Evolutionary conservation across 768 basidiomycete genomes (phyloP).

Genomic region (Xerocomellus chrysenteron): DNA sequence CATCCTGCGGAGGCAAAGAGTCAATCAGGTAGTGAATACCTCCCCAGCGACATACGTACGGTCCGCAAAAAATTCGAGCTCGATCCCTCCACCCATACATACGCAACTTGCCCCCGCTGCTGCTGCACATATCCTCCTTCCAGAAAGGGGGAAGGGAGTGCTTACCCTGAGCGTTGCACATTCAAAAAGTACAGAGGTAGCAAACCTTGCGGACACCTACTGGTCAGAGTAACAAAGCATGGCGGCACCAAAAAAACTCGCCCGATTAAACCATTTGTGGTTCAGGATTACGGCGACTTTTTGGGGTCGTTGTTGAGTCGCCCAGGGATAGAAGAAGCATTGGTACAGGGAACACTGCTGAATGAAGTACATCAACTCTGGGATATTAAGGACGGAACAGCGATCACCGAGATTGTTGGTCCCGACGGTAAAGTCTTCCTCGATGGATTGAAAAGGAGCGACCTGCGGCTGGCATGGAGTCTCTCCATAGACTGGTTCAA

Average conservation of each 20-base stretch:
- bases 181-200: constrained; percentile 15
- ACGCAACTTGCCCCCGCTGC: constrained; percentile 28
- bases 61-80: constrained; percentile 19
- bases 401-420: background rate
- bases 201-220: constrained; percentile 11
- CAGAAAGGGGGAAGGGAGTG: too few relatives aligned
- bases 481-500: constrained; percentile 33
- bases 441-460: constrained; percentile 1
- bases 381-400: background rate
- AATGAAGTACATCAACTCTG: background rate
- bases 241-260: background rate
- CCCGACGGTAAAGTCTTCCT: background rate
- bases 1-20: background rate
- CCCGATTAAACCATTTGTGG: constrained; percentile 18
- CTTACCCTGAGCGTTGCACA: constrained; percentile 22
- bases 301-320: constrained; percentile 25
- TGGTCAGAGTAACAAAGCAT: background rate
- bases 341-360: constrained; percentile 21
- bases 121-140: constrained; percentile 18
- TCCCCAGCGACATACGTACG: constrained; percentile 16
- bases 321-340: constrained; percentile 25
- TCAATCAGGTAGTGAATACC: background rate
- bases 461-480: constrained; percentile 20
- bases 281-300: constrained; percentile 32
- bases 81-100: constrained; percentile 16